Percentiles rank a stretch among this genome's conserved stretches.
Conservation (phyloP, 164 flowering plant genomes). For the Umbellularia californica region DNA sequence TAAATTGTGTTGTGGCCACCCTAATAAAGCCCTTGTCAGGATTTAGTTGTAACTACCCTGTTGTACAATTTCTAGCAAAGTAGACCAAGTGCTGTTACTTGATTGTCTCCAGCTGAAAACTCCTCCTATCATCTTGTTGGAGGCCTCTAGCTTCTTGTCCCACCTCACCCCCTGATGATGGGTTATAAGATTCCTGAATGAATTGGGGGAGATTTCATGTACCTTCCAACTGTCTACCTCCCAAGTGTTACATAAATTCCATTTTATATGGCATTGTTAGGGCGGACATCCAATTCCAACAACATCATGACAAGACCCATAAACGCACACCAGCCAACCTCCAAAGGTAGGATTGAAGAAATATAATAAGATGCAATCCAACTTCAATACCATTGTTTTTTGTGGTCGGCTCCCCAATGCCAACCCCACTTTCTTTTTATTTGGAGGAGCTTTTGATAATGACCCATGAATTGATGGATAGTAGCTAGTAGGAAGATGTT, state of each 20-base stretch:
- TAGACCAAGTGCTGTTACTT: neutral
- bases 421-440: neutral
- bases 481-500: neutral
- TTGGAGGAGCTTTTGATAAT: neutral
- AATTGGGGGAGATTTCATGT: neutral
- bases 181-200: neutral
- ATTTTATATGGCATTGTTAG: neutral
- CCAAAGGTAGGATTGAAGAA: neutral
- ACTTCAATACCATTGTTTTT: neutral
- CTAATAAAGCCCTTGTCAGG: neutral
- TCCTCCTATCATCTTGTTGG: neutral
- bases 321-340: conserved; percentile 4
- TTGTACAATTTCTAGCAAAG: neutral
- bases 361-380: neutral
- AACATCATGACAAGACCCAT: conserved; percentile 7
- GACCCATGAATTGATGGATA: neutral
- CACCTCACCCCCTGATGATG: neutral
- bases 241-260: conserved; percentile 1
- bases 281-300: conserved; percentile 6
- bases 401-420: conserved; percentile 9
- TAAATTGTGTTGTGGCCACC: neutral
- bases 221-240: conserved; percentile 7
- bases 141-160: neutral
- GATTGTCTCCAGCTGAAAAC: neutral
- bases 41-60: neutral